Base-by-base conservation (phyloP, 441 rosid genomes). In the Populus hybrid region DNA sequence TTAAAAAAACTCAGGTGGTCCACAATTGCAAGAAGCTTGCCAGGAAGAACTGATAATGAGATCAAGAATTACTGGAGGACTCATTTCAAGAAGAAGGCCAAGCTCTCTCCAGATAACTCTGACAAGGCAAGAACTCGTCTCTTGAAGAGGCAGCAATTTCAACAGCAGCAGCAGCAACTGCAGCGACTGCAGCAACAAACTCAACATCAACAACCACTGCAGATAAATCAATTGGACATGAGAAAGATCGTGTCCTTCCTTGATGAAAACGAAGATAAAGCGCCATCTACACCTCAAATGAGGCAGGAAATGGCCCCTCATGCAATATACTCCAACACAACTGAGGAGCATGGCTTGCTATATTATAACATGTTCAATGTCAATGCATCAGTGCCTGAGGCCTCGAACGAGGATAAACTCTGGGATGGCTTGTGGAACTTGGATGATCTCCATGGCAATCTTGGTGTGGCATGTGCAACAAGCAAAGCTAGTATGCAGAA, bases 31-130 rank as follows among this genome's bases (percentile, higher is more conserved):
- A 85, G 98, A 78, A 94, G 95, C 82, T 86, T 94, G 84, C 98
- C 98, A 0, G 98, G 98, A 76, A 88, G 97, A 83, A 94, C 98
- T 24, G 98, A 94, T 77, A 94, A 94, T 66, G 98, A 92, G 75
- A 94, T 94, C 78, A 94, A 94, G 32, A 30, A 30, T 30, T 30
- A 30, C 32, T 30, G 32, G 32, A 30, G 32, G 32, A 30, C 32
- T 30, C 98, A 92, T 85, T 94, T 94, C 88, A 94, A 94, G 90
- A 93, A 88, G 78, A 91, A 90, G 89, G 78, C 88, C 75, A 93
- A 93, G 77, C 75, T 82, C 57, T 83, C 89, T 75, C 76, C 83
- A 3, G 88, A 85, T 36, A 84, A 69, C 80, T 85, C 89, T 0
- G 90, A 86, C 11, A 90, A 89, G 84, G 86, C 89, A 0, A 88